phyloP scores from a whole-genome alignment of 345 rosid genomes.

The Litchi chinensis region DNA sequence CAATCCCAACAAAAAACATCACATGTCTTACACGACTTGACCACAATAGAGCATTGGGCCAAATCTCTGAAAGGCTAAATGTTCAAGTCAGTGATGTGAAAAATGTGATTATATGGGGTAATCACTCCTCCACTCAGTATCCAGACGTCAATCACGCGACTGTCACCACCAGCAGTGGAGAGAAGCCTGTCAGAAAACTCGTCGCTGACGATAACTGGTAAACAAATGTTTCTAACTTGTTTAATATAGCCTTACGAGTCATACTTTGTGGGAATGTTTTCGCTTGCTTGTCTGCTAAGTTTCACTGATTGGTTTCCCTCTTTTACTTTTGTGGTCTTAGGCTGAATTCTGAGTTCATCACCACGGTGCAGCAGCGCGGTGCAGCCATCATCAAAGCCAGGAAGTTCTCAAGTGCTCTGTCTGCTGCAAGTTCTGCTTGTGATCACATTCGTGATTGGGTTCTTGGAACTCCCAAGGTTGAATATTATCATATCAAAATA shows the following conservation, averaged over 20 bases:
- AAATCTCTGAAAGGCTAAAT: constrained; percentile 61
- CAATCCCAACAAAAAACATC: constrained; percentile 74
- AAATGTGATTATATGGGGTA: constrained; percentile 83
- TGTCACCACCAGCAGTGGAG: constrained; percentile 39
- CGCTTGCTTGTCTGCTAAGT: not conserved
- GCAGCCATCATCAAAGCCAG: constrained; percentile 67
- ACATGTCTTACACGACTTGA: constrained; percentile 85
- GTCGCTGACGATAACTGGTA: constrained; percentile 65
- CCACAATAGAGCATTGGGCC: constrained; percentile 80
- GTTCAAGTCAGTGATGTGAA: constrained; percentile 61
- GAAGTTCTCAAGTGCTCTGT: constrained; percentile 71
- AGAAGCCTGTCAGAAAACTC: constrained; percentile 48
- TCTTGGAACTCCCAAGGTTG: constrained; percentile 78
- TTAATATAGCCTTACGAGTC: not conserved
- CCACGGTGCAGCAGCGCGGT: constrained; percentile 70
- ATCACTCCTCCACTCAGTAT: constrained; percentile 90
- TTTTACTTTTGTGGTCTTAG: constrained; percentile 12
- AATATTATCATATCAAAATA: not conserved
- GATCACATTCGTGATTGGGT: constrained; percentile 88
- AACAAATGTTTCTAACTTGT: not conserved
- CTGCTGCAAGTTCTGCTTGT: constrained; percentile 87
- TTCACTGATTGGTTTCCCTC: not conserved
- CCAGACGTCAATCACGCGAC: constrained; percentile 83
- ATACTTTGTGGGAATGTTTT: not conserved
- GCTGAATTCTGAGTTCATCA: constrained; percentile 62